Evolutionary conservation across 2,329 filamentous ascomycete genomes (phyloP), one percentile per base, ranked within the genome.

Genomic region (Xylariaceae sp.): DNA sequence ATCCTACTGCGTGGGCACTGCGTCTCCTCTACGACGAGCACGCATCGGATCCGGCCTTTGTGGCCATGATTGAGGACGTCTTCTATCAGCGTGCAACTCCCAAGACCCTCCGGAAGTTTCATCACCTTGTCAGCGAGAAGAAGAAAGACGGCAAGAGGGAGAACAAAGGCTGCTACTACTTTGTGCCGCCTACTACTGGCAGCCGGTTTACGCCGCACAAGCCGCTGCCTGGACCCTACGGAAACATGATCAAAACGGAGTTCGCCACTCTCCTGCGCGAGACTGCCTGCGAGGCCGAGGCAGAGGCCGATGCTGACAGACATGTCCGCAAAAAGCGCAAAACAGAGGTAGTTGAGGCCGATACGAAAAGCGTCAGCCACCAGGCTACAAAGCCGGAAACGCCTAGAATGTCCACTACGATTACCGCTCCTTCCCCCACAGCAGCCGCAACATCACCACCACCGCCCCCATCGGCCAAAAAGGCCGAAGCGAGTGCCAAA

Each of bases 1-100:
- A 76, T 55, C 74, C 76, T 38, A 81, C 77, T 7, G 78, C 78
- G 2, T 81, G 71, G 64, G 76, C 78, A 29, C 64, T 82, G 43
- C 68, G 76, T 37, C 71, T 68, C 11, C 64, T 81, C 43, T 81
- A 78, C 57, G 75, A 81, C 48, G 74, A 81, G 53, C 69, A 72
- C 43, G 65, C 66, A 31, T 57, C 62, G 27, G 67, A 79, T 48
- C 59, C 66, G 12, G 61, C 62, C 24, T 77, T 80, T 51, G 63
- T 81, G 41, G 60, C 65, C 45, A 71, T 81, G 66, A 61, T 81
- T 31, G 72, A 77, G 57, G 69, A 73, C 43, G 66, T 81, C 31
- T 79, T 72, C 56, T 64, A 67, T 48, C 74, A 78, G 52, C 73
- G 68, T 13, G 76, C 76, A n/a, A 70, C 73, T 47, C 53, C 60